phyloP scores from a whole-genome alignment of 352 stramenopile species.

The Saprolegnia diclina region DNA sequence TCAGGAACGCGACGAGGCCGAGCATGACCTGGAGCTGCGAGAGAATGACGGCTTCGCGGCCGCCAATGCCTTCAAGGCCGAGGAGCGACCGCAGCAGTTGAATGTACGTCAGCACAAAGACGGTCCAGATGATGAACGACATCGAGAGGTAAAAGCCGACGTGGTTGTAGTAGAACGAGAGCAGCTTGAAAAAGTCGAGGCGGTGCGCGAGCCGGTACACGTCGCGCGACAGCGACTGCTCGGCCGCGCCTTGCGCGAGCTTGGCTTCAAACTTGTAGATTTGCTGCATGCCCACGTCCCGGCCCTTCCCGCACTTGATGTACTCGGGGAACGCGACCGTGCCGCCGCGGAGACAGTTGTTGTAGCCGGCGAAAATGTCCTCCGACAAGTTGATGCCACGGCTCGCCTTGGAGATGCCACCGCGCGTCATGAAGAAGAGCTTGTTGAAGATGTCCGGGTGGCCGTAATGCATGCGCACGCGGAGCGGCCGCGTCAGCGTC shows the following conservation, averaged over 20 bases:
- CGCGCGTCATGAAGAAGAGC: constrained; percentile 98
- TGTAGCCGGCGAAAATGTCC: constrained; percentile 99
- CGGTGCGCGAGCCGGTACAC: constrained; percentile 96
- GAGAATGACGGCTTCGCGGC: constrained; percentile 89
- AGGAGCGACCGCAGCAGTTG: constrained; percentile 92
- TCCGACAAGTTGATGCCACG: constrained; percentile 99
- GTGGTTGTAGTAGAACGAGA: constrained; percentile 99
- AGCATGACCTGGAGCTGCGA: constrained; percentile 96
- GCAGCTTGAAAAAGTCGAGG: constrained; percentile 97
- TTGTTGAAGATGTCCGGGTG: constrained; percentile 99
- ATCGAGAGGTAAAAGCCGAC: constrained; percentile 98
- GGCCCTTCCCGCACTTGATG: constrained; percentile 97
- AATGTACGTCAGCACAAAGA: constrained; percentile 97
- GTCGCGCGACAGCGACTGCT: constrained; percentile 97
- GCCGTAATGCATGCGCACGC: constrained; percentile 97
- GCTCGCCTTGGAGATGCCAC: constrained; percentile 98
- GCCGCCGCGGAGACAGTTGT: constrained; percentile 94
- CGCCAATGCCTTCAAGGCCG: constrained; percentile 88
- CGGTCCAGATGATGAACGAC: constrained; percentile 96
- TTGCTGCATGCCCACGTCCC: constrained; percentile 99
- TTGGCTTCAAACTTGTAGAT: constrained; percentile 99
- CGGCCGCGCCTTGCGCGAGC: constrained; percentile 93
- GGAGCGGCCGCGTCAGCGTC: constrained; percentile 92
- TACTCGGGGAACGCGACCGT: constrained; percentile 98
- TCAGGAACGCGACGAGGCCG: constrained; percentile 94